Percentiles rank a stretch among this genome's conserved stretches.
These are phyloP conservation scores for Helianthus annuus DNA, from an alignment of 129 eudicot species.

Conservation along the genomic window HanXRQr2.0-SUNRISE NC_035435.2:157801420-157801919, in stretches of 20 bases:
- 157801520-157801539: too few relatives aligned
- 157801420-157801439: too few relatives aligned
- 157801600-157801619: constrained; percentile 1
- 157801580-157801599: neutral
- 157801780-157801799: constrained; percentile 5
- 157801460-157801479: too few relatives aligned
- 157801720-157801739: constrained; percentile 48
- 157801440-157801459: too few relatives aligned
- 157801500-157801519: too few relatives aligned
- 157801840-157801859: constrained; percentile 76
- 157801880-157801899: constrained; percentile 63
- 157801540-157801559: too few relatives aligned
- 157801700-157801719: constrained; percentile 81
- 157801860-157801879: constrained; percentile 73
- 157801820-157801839: constrained; percentile 78
- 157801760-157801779: neutral
- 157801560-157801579: constrained; percentile 16
- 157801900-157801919: constrained; percentile 73
- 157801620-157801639: constrained; percentile 56
- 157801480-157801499: too few relatives aligned
- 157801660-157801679: constrained; percentile 80
- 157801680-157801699: constrained; percentile 93
- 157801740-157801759: neutral
- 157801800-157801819: constrained; percentile 70
- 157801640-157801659: constrained; percentile 85